Evolutionary conservation across 2,329 filamentous ascomycete genomes (phyloP).

Genomic region (Botryosphaeria agaves): DNA sequence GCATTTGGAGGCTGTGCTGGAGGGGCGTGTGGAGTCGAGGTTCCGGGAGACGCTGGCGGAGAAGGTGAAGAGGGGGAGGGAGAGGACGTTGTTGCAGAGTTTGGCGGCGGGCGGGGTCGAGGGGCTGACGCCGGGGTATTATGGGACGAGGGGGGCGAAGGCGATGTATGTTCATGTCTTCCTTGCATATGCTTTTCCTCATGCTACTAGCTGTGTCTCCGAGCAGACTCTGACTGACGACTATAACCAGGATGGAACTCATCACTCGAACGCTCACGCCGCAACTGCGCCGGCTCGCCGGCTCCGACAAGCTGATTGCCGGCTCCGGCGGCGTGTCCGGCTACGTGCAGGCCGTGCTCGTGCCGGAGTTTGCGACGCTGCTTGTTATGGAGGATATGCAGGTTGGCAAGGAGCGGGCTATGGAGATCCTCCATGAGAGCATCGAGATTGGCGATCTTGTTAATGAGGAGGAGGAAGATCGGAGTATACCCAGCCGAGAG

Average conservation of each 20-base stretch:
- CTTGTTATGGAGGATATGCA: constrained; percentile 17
- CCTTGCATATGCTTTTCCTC: neutral
- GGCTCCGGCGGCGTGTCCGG: constrained; percentile 16
- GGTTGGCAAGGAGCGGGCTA: constrained; percentile 7
- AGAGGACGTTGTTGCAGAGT: constrained; percentile 8
- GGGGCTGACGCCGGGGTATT: constrained; percentile 12
- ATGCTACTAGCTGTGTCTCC: neutral
- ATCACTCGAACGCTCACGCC: constrained; percentile 12
- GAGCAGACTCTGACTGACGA: constrained; percentile 2
- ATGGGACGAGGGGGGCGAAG: constrained; percentile 16
- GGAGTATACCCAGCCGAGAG: too few species aligned
- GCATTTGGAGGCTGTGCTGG: constrained; percentile 10
- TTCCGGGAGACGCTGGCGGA: constrained; percentile 11
- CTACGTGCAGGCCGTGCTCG: constrained; percentile 17
- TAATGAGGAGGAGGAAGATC: constrained; percentile 12
- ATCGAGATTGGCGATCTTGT: constrained; percentile 14
- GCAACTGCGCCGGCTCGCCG: constrained; percentile 11
- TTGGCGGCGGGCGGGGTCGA: constrained; percentile 2
- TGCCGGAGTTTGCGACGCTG: constrained; percentile 17
- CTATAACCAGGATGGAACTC: constrained; percentile 14
- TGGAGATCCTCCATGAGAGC: constrained; percentile 12
- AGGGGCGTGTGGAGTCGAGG: constrained; percentile 7
- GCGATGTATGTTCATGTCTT: constrained; percentile 10
- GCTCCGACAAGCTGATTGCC: constrained; percentile 12
- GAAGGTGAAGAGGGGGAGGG: constrained; percentile 3